Conservation (phyloP, 2,329 filamentous ascomycete genomes). For the Verticillium nonalfalfae region DNA sequence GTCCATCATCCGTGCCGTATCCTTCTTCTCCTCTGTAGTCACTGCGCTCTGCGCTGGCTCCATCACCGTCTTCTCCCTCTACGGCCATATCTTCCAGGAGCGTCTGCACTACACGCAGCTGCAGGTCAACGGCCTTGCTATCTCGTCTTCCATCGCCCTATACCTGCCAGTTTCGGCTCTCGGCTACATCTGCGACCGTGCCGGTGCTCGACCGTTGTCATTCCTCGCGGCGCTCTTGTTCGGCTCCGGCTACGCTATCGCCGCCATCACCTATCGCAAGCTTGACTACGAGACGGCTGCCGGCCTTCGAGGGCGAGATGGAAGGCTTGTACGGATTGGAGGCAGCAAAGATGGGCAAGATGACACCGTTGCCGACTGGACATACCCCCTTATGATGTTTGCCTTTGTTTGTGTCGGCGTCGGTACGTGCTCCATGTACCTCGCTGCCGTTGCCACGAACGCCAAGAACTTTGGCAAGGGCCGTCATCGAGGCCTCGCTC, state of each 20-base stretch:
- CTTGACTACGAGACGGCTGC: slow-evolving; percentile 35
- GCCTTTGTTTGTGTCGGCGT: slow-evolving; percentile 79
- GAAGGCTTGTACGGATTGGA: slow-evolving; percentile 23
- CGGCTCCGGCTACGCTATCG: slow-evolving; percentile 73
- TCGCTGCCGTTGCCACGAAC: slow-evolving; percentile 86
- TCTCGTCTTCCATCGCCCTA: slow-evolving; percentile 78
- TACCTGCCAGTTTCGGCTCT: slow-evolving; percentile 89
- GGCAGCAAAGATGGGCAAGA: slow-evolving; percentile 22
- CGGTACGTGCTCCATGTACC: slow-evolving; percentile 83
- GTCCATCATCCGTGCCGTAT: slow-evolving; percentile 32
- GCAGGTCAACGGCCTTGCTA: slow-evolving; percentile 85
- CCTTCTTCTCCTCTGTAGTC: slow-evolving; percentile 49
- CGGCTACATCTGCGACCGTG: slow-evolving; percentile 86
- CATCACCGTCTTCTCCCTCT: slow-evolving; percentile 89
- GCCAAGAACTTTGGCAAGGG: slow-evolving; percentile 97
- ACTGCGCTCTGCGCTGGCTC: slow-evolving; percentile 76
- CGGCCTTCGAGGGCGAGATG: slow-evolving; percentile 9
- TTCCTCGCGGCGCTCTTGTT: slow-evolving; percentile 69
- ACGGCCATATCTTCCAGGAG: slow-evolving; percentile 83
- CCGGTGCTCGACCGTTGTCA: slow-evolving; percentile 72
- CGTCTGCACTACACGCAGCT: slow-evolving; percentile 83
- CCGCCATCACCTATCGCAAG: slow-evolving; percentile 66
- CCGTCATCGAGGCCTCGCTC: slow-evolving; percentile 78
- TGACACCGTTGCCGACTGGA: slow-evolving; percentile 45
- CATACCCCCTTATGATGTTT: slow-evolving; percentile 76